A percentile compares a stretch with the other conserved stretches of the same genome.
Conservation (phyloP, 202 grass and related monocot genomes). For the Zoysia matrella region DNA sequence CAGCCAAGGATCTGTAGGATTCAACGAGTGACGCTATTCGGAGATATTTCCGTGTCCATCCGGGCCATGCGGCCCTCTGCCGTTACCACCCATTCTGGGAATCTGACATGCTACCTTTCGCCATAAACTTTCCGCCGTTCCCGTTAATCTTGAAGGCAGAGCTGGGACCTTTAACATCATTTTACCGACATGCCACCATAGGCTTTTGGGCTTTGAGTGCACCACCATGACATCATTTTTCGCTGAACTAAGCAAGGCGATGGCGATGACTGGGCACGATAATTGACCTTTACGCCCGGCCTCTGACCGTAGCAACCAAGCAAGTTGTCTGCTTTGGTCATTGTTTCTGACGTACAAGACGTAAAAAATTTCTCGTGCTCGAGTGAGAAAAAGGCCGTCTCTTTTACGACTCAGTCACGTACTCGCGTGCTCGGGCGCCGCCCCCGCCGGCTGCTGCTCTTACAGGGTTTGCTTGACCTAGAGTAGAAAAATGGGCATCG, state of each 20-base stretch:
- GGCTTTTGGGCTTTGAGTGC: not conserved
- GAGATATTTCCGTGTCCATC: conserved; percentile 22
- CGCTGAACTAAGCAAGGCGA: not conserved
- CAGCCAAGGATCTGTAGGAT: conserved; percentile 45
- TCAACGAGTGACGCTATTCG: not conserved
- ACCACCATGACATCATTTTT: not conserved
- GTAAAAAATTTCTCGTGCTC: conserved; percentile 7
- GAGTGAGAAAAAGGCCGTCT: not conserved
- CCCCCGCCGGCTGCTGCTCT: conserved; percentile 6
- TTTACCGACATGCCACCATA: not conserved
- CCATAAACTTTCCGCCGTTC: conserved; percentile 3
- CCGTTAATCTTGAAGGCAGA: conserved; percentile 11
- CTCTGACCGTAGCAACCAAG: not conserved
- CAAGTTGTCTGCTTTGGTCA: conserved; percentile 14
- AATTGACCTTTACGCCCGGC: conserved; percentile 24
- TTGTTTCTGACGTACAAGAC: not conserved
- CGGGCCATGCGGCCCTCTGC: not conserved
- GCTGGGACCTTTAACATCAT: not conserved
- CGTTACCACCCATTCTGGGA: conserved; percentile 21
- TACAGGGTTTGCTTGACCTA: conserved; percentile 30
- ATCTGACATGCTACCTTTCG: conserved; percentile 30
- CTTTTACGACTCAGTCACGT: conserved; percentile 16
- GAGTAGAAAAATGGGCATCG: not conserved
- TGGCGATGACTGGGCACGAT: not conserved
- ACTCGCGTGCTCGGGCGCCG: not conserved